These are phyloP conservation scores for Coprinellus aureogranulatus DNA, from an alignment of 768 basidiomycete species.

Conservation along the genomic window DNA sequence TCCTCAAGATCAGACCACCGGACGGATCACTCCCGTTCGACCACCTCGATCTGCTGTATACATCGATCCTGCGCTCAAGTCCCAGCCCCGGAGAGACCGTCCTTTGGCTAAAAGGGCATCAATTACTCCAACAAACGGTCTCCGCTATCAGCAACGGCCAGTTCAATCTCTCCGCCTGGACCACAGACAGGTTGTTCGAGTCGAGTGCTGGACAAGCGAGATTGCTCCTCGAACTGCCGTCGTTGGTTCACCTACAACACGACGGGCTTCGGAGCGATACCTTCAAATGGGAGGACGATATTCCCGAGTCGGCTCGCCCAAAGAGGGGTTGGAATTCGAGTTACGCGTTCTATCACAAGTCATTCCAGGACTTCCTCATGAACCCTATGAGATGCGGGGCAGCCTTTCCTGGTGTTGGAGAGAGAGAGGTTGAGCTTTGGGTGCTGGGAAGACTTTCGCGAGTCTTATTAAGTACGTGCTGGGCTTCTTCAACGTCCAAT, in stretches of 20 bases:
- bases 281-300: too few species aligned
- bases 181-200: too few species aligned
- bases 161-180: too few species aligned
- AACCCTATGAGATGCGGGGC: background rate
- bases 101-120: background rate
- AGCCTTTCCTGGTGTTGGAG: too few species aligned
- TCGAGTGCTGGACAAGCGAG: too few species aligned
- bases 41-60: background rate
- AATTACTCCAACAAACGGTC: background rate
- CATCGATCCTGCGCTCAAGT: background rate
- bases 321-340: background rate
- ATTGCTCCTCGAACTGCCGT: too few species aligned
- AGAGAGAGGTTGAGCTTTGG: too few species aligned
- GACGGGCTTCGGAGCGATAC: too few species aligned
- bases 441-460: too few species aligned
- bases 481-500: too few species aligned
- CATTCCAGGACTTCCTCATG: background rate
- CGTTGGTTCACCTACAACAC: too few species aligned
- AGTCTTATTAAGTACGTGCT: too few species aligned
- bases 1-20: background rate
- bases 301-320: background rate
- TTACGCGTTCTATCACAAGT: background rate
- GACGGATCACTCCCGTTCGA: background rate
- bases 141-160: background rate
- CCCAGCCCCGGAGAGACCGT: background rate